Evolutionary conservation across 495 filamentous ascomycete genomes (phyloP).

Genomic region (Podospora pseudoanserina): DNA sequence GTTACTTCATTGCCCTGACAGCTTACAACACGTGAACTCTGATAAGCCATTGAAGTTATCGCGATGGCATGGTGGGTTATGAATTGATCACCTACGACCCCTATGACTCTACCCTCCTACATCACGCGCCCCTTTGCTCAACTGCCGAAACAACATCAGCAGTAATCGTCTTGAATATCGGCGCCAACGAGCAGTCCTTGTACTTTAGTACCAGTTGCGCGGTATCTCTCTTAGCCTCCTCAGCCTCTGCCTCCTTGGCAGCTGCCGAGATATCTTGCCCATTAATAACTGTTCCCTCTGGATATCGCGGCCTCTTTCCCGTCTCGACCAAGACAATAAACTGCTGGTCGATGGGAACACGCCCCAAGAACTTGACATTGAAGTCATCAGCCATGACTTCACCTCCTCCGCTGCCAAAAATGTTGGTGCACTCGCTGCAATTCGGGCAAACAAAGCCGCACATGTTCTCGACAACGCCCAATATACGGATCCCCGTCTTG

Average conservation of each 20-base stretch:
- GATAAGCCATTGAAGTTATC: no score
- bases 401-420: constrained; percentile 88
- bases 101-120: background rate
- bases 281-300: constrained; percentile 47
- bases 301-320: constrained; percentile 48
- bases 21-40: no score
- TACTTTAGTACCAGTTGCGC: constrained; percentile 74
- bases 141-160: constrained; percentile 26
- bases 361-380: constrained; percentile 76
- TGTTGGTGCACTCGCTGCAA: constrained; percentile 87
- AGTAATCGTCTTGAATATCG: constrained; percentile 65
- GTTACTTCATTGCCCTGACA: background rate
- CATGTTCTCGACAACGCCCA: constrained; percentile 98
- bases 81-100: no score
- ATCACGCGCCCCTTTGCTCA: background rate
- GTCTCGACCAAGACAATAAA: constrained; percentile 54
- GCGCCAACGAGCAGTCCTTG: constrained; percentile 67
- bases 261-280: constrained; percentile 42
- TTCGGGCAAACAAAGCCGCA: constrained; percentile 92
- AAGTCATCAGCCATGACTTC: constrained; percentile 86
- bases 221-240: constrained; percentile 43
- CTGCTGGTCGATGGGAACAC: constrained; percentile 81
- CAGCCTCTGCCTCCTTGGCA: background rate
- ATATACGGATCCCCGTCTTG: constrained; percentile 75
- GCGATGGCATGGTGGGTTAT: no score